Evolutionary conservation across 2,329 filamentous ascomycete species (phyloP).

Genomic region (Cercospora zeae-maydis): DNA sequence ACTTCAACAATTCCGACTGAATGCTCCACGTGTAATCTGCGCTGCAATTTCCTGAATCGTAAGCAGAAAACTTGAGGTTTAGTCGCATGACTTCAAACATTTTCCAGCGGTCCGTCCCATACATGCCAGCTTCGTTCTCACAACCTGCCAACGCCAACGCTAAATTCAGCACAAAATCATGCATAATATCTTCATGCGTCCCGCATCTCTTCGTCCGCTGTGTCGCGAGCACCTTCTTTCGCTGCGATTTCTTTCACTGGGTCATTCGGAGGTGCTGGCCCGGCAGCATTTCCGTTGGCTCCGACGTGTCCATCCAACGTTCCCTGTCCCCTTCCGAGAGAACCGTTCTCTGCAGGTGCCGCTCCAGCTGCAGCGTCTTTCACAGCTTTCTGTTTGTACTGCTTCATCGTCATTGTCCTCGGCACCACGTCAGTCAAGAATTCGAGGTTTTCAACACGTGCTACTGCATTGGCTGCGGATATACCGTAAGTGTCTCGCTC

Average conservation of each 20-base stretch:
- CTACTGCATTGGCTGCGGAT: slow-evolving; percentile 71
- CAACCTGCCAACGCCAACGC: slow-evolving; percentile 6
- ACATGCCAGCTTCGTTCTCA: background rate
- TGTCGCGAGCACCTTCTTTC: background rate
- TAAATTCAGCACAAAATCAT: background rate
- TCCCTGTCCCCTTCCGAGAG: slow-evolving; percentile 11
- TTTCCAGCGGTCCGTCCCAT: background rate
- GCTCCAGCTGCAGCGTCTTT: slow-evolving; percentile 23
- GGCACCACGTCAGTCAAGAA: slow-evolving; percentile 91
- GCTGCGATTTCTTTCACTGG: slow-evolving; percentile 3
- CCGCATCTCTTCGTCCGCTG: slow-evolving; percentile 6
- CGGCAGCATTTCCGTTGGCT: slow-evolving; percentile 13
- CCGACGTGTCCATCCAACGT: slow-evolving; percentile 20
- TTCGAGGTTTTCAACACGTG: slow-evolving; percentile 87
- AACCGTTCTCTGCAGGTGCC: background rate
- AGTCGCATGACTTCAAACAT: background rate
- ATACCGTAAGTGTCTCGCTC: background rate
- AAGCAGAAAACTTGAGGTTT: background rate
- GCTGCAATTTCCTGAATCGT: background rate
- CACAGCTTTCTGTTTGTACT: slow-evolving; percentile 61
- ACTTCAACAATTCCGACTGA: background rate
- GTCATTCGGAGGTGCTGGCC: background rate
- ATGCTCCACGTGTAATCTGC: background rate
- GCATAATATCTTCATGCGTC: background rate
- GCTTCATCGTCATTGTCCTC: slow-evolving; percentile 75